These are phyloP conservation scores for Hericium coralloides DNA, from an alignment of 768 basidiomycete genomes.

Conservation along the genomic window DNA sequence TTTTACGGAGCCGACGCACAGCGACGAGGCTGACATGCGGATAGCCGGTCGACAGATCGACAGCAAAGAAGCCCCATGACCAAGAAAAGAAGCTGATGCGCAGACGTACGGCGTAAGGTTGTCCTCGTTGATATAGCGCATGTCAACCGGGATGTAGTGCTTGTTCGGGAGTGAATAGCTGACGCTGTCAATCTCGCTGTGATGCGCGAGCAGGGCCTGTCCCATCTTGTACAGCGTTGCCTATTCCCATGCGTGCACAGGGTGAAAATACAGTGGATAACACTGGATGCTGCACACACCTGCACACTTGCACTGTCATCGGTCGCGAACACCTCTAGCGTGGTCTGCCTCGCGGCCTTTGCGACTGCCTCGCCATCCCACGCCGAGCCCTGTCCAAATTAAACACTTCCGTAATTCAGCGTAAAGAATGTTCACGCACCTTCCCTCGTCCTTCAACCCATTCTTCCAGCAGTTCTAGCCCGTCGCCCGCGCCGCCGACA, in stretches of 20 bases:
- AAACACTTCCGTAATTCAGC: neutral
- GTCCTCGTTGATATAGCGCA: slow-evolving; percentile 63
- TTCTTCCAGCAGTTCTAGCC: slow-evolving; percentile 40
- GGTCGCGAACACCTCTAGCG: slow-evolving; percentile 72
- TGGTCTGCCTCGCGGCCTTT: slow-evolving; percentile 45
- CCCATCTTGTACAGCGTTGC: slow-evolving; percentile 92
- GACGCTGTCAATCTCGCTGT: slow-evolving; percentile 47
- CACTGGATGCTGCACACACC: slow-evolving; percentile 33
- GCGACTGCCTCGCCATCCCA: slow-evolving; percentile 54
- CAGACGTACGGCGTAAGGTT: slow-evolving; percentile 54
- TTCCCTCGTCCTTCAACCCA: slow-evolving; percentile 9
- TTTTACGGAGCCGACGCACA: too few species aligned
- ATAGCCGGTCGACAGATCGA: neutral
- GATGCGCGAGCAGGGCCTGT: slow-evolving; percentile 58
- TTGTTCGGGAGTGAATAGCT: slow-evolving; percentile 85
- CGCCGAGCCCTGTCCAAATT: slow-evolving; percentile 29
- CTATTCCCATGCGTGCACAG: slow-evolving; percentile 28
- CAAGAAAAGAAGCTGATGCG: slow-evolving; percentile 2
- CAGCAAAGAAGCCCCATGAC: neutral
- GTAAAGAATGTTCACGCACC: neutral
- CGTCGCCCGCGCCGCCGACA: slow-evolving; percentile 39
- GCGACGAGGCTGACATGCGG: too few species aligned
- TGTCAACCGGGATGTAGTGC: slow-evolving; percentile 87
- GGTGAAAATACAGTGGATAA: neutral
- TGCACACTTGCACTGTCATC: slow-evolving; percentile 92